Evolutionary conservation across 129 eudicot genomes (phyloP), one percentile per base, ranked within the genome.

Genomic region (Artemisia tridentata): DNA sequence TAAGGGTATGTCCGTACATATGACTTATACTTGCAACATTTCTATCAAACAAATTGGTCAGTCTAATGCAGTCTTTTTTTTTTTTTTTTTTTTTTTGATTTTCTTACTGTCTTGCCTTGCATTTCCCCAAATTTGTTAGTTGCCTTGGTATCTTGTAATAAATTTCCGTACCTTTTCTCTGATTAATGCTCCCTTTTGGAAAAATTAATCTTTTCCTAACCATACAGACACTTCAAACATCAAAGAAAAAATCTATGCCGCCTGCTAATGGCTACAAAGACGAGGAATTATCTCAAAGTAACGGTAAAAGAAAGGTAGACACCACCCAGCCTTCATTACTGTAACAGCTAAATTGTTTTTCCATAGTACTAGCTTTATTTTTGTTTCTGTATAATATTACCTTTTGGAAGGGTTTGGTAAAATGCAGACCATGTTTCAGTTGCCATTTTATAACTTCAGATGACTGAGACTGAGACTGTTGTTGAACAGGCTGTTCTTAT

Each of bases 401-500:
- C 43, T 43, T n/a, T 57, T 72, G 68, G 58, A 58, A 23, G 41
- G 41, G 64, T 58, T 23, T 58, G 64, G 3, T 58, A 13, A 13
- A 12, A 51, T 5, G 43, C 23, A 74, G 65, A 41, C 27, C 65
- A 56, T 66, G 73, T 57, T 55, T 66, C 20, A 12, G 67, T 46
- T 66, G 51, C 59, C 52, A 54, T 25, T 56, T 58, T 76, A 69
- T 27, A 20, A 16, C 48, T 69, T 62, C 13, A 62, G 69, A 69
- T 70, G 25, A 62, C 20, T 55, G 65, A 21, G 23, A 70, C 25
- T 78, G 67, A 71, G 60, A 21, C 64, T 71, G 61, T 55, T 41
- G 71, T 67, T 45, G 53, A 68, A 55, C 96, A 92, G 98, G 89
- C 78, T 65, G 75, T 70, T 49, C 80, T 73, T 57, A 82, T 61